These are phyloP conservation scores for Ceratocystis variospora DNA, from an alignment of 2,329 filamentous ascomycete genomes.

Conservation along the genomic window DNA sequence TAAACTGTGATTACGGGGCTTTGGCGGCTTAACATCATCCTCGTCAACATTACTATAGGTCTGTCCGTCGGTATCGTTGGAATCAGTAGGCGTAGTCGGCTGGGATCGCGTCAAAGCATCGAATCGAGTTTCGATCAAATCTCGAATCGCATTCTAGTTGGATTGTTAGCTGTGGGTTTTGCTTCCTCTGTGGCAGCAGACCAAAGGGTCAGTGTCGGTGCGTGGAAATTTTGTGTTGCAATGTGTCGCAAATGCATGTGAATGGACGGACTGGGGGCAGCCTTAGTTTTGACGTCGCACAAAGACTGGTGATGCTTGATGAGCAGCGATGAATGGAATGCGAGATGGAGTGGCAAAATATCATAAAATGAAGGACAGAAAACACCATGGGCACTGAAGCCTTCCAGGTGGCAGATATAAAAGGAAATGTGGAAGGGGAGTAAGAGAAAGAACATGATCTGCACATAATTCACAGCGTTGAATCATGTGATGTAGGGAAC, in stretches of 20 bases:
- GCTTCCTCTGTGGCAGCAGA: background rate
- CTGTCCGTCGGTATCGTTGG: constrained; percentile 27
- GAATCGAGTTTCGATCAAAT: constrained; percentile 59
- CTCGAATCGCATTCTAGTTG: constrained; percentile 53
- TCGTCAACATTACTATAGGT: constrained; percentile 17
- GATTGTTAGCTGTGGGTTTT: background rate
- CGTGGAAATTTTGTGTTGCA: background rate
- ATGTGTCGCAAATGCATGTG: background rate
- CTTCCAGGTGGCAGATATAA: background rate
- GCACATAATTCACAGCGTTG: background rate
- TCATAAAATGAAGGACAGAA: background rate
- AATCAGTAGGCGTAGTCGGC: constrained; percentile 25
- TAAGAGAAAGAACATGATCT: background rate
- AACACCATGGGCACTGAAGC: background rate
- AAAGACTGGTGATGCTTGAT: background rate
- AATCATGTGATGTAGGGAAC: constrained; percentile 6
- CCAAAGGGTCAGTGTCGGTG: background rate
- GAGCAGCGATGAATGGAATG: background rate
- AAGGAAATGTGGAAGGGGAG: background rate
- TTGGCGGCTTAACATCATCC: constrained; percentile 23
- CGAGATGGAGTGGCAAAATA: background rate
- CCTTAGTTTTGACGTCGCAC: background rate
- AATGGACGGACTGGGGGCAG: background rate
- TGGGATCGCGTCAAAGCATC: constrained; percentile 49
- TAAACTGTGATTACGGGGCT: constrained; percentile 24